These are phyloP conservation scores for Urochloa ruziziensis DNA, from an alignment of 176 grass and related monocot genomes.

Conservation along the genomic window DNA sequence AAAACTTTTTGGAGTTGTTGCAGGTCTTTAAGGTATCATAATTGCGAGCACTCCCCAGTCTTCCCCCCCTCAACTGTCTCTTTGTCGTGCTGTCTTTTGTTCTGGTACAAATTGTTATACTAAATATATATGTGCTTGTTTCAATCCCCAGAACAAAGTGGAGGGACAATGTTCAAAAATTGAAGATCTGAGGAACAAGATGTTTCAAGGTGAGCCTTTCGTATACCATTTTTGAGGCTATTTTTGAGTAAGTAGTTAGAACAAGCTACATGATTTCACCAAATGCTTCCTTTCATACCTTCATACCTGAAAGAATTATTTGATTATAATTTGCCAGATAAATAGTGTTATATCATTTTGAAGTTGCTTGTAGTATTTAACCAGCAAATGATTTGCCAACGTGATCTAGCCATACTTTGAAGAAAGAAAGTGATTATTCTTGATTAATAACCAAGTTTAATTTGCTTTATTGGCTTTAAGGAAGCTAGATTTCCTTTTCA, in stretches of 20 bases:
- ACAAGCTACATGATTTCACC: background rate
- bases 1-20: slow-evolving; percentile 58
- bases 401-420: background rate
- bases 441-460: slow-evolving; percentile 3
- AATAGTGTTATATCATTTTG: background rate
- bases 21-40: slow-evolving; percentile 65
- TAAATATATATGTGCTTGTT: slow-evolving; percentile 30
- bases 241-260: slow-evolving; percentile 1
- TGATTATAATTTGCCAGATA: slow-evolving; percentile 20
- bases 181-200: slow-evolving; percentile 82
- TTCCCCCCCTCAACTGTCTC: background rate
- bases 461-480: background rate
- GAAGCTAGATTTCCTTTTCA: background rate
- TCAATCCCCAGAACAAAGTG: slow-evolving; percentile 58
- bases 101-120: slow-evolving; percentile 18
- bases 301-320: slow-evolving; percentile 11
- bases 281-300: background rate
- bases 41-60: background rate
- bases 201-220: slow-evolving; percentile 67
- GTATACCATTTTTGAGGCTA: background rate
- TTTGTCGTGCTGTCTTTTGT: background rate
- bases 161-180: slow-evolving; percentile 65
- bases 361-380: slow-evolving; percentile 1
- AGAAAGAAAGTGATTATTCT: background rate
- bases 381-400: background rate